Conservation (phyloP, 306 rosid genomes). For the Albizia julibrissin region DNA sequence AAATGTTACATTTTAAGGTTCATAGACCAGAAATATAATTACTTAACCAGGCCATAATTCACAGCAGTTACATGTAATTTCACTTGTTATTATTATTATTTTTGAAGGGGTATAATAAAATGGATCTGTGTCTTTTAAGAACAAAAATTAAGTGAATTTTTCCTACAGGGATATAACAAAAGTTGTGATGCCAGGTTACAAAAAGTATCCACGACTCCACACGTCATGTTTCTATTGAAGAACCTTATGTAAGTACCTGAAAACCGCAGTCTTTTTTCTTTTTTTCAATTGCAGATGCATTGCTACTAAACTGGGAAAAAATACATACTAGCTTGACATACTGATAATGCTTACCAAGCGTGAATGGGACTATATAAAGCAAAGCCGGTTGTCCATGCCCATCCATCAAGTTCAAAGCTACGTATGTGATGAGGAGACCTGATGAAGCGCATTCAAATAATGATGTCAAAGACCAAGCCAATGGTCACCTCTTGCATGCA, state of each 20-base stretch:
- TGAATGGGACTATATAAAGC: slow-evolving; percentile 94
- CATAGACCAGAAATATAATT: not conserved
- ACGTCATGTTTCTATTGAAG: not conserved
- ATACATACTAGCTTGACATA: not conserved
- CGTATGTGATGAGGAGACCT: slow-evolving; percentile 93
- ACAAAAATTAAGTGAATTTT: not conserved
- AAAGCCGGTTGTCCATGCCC: slow-evolving; percentile 99
- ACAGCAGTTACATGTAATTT: not conserved
- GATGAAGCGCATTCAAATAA: slow-evolving; percentile 28
- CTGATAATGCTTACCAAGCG: slow-evolving; percentile 67
- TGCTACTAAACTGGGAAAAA: not conserved
- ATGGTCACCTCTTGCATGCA: slow-evolving; percentile 1
- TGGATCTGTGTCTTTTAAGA: not conserved
- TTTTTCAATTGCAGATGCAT: not conserved
- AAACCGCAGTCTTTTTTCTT: not conserved
- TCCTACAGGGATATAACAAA: not conserved
- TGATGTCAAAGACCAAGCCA: not conserved
- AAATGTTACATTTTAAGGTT: not conserved
- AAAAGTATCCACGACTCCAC: not conserved
- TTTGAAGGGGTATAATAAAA: not conserved
- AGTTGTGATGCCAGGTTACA: not conserved
- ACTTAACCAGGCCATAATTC: not conserved
- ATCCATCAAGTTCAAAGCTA: slow-evolving; percentile 98
- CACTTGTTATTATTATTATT: not conserved
- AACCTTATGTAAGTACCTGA: not conserved